Evolutionary conservation across 805 yeast species (phyloP).

Genomic region (Candida pseudofarinosa): DNA sequence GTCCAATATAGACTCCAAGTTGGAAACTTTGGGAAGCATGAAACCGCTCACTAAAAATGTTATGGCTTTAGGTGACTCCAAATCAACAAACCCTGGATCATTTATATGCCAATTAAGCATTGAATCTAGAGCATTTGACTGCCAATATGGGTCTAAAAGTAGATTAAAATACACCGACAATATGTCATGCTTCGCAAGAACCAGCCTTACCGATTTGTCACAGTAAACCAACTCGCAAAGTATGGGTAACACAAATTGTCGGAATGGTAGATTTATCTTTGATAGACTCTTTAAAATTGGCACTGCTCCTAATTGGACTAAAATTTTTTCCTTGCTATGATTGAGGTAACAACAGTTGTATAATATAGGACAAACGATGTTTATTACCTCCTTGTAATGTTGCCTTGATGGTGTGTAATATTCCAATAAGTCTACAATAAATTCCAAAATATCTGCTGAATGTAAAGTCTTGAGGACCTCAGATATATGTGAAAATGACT

Average conservation of each 20-base stretch:
- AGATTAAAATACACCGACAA: conserved; percentile 37
- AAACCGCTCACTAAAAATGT: conserved; percentile 38
- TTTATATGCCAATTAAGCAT: conserved; percentile 37
- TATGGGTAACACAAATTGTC: conserved; percentile 51
- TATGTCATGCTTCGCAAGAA: conserved; percentile 34
- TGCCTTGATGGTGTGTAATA: conserved; percentile 21
- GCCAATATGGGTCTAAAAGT: conserved; percentile 53
- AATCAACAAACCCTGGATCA: conserved; percentile 19
- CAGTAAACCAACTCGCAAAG: conserved; percentile 51
- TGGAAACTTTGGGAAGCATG: conserved; percentile 34
- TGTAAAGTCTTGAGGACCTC: conserved; percentile 28
- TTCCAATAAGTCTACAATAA: conserved; percentile 32
- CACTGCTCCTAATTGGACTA: conserved; percentile 44
- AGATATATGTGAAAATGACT: conserved; percentile 36
- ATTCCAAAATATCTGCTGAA: conserved; percentile 41
- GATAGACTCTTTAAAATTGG: conserved; percentile 41
- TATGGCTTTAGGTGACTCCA: conserved; percentile 21
- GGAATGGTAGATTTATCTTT: conserved; percentile 37
- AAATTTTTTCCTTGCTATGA: conserved; percentile 40
- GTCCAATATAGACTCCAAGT: conserved; percentile 41
- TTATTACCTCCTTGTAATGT: conserved; percentile 38
- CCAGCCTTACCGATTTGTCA: conserved; percentile 32
- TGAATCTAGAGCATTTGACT: conserved; percentile 51
- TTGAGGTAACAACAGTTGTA: conserved; percentile 51
- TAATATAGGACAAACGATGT: conserved; percentile 44